phyloP scores from a whole-genome alignment of 768 basidiomycete species.

The Pisolithus tinctorius region DNA sequence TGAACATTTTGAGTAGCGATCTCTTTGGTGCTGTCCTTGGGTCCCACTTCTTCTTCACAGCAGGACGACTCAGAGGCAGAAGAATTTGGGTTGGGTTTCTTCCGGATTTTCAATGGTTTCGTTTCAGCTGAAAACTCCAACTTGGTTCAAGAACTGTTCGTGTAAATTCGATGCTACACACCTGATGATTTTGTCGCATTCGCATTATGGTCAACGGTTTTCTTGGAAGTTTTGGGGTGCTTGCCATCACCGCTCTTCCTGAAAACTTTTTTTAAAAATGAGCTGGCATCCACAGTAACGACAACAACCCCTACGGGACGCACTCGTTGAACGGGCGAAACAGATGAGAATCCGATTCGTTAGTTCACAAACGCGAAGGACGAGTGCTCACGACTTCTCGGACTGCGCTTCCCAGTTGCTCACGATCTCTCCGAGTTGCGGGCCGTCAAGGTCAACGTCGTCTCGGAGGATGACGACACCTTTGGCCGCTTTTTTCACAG shows the following conservation, averaged over 20 bases:
- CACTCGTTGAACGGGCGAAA: conserved; percentile 12
- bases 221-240: conserved; percentile 6
- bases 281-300: neutral
- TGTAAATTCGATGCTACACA: conserved; percentile 2
- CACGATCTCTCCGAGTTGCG: conserved; percentile 60
- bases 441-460: conserved; percentile 37
- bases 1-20: neutral
- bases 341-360: no score
- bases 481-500: conserved; percentile 69
- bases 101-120: conserved; percentile 1
- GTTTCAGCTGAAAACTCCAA: neutral
- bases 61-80: conserved; percentile 14
- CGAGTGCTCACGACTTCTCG: conserved; percentile 21
- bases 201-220: conserved; percentile 26
- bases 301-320: conserved; percentile 12
- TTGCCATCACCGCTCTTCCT: conserved; percentile 9
- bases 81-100: conserved; percentile 6
- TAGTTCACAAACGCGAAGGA: neutral
- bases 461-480: conserved; percentile 56
- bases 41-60: conserved; percentile 2
- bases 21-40: neutral
- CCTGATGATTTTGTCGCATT: conserved; percentile 36
- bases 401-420: conserved; percentile 48
- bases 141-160: neutral
- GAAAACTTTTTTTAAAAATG: conserved; percentile 10